phyloP scores from a whole-genome alignment of 768 basidiomycete genomes.

The Psilocybe sp. region DNA sequence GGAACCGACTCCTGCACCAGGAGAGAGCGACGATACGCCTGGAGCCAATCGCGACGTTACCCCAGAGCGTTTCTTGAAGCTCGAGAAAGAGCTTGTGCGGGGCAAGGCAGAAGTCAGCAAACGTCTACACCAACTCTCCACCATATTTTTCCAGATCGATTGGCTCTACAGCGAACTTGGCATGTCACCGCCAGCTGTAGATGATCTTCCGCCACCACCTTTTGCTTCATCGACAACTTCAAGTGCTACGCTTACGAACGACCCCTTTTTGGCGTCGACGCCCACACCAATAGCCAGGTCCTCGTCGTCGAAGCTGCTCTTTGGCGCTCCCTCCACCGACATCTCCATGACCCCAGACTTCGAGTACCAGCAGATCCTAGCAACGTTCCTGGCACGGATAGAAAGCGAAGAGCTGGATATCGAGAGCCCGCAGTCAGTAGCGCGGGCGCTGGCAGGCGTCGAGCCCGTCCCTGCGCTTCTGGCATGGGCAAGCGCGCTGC shows the following conservation, averaged over 20 bases:
- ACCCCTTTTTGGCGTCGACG: conserved; percentile 49
- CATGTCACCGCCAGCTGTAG: conserved; percentile 55
- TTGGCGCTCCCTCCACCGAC: conserved; percentile 25
- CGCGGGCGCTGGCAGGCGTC: conserved; percentile 66
- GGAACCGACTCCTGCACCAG: conserved; percentile 40
- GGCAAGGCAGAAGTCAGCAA: conserved; percentile 86
- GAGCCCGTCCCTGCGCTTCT: conserved; percentile 78
- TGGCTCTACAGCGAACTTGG: conserved; percentile 84
- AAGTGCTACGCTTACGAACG: conserved; percentile 37
- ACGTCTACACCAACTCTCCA: conserved; percentile 61
- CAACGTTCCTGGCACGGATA: conserved; percentile 58
- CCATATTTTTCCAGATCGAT: conserved; percentile 72
- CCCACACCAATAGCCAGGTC: conserved; percentile 48
- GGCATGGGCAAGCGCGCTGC: conserved; percentile 61
- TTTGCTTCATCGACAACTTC: conserved; percentile 27
- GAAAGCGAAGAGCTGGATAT: conserved; percentile 48
- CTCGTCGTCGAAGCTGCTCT: conserved; percentile 33
- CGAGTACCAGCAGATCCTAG: conserved; percentile 59
- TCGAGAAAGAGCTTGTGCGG: conserved; percentile 82
- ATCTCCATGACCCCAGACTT: conserved; percentile 28
- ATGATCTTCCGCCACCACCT: conserved; percentile 37
- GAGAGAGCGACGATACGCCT: conserved; percentile 33
- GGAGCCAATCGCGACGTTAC: conserved; percentile 66
- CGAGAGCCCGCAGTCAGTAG: conserved; percentile 39
- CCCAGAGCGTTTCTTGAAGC: conserved; percentile 72